These are phyloP conservation scores for Thelephora aurantiotincta DNA, from an alignment of 768 basidiomycete genomes.

Conservation along the genomic window DNA sequence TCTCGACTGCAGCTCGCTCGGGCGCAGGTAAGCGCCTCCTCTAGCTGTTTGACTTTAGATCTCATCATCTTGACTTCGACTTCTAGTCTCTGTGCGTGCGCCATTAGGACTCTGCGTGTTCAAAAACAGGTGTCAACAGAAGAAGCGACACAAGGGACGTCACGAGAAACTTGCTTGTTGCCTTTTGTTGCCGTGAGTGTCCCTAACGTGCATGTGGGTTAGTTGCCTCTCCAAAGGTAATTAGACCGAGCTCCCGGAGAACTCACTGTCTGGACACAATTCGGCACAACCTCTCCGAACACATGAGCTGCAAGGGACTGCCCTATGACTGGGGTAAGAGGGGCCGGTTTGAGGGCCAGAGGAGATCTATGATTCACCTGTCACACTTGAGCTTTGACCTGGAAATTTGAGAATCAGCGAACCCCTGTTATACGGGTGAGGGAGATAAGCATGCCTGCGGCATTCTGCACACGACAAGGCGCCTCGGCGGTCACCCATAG, in stretches of 20 bases:
- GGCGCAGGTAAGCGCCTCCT: constrained; percentile 22
- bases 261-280: constrained; percentile 36
- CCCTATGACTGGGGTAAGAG: constrained; percentile 14
- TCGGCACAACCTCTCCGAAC: constrained; percentile 36
- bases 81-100: constrained; percentile 30
- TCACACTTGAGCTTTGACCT: constrained; percentile 45
- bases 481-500: constrained; percentile 3
- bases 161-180: constrained; percentile 29
- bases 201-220: constrained; percentile 14
- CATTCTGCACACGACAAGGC: constrained; percentile 40
- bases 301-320: constrained; percentile 42
- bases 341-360: constrained; percentile 6
- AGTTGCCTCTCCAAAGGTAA: background rate
- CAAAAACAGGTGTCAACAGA: constrained; percentile 1
- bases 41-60: constrained; percentile 29
- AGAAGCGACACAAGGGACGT: background rate
- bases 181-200: constrained; percentile 40
- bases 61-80: constrained; percentile 32
- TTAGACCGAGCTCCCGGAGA: background rate
- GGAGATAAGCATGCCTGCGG: constrained; percentile 21
- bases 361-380: constrained; percentile 14
- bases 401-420: background rate
- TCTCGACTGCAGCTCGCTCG: constrained; percentile 10
- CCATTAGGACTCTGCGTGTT: constrained; percentile 32
- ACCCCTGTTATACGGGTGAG: background rate